Base-by-base conservation (phyloP, 2,329 filamentous ascomycete genomes). In the Aspergillus sp. region DNA sequence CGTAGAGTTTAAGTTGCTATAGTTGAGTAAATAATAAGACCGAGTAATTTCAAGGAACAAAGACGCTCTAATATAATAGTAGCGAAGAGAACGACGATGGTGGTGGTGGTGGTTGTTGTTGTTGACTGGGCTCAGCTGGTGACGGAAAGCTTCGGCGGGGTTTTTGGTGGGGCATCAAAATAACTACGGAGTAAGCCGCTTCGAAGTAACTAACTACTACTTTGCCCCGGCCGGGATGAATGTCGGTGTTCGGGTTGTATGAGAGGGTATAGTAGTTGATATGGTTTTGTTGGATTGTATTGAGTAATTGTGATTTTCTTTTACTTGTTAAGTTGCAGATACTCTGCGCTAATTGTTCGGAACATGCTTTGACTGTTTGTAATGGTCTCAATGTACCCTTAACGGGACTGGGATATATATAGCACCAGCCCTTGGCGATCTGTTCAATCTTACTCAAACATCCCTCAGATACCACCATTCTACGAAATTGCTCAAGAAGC, bases 121-220 rank as follows among this genome's bases (percentile, higher is more conserved):
- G 39, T 52, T 57, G 62, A 59, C 27, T 56, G 61, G 60, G 59
- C 59, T 30, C 27, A 30, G 27, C 8, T 60, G 57, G 60, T 67
- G 66, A 68, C 66, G 61, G 66, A 69, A 71, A 68, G 65, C 69
- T 66, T 65, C 64, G 62, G 63, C 60, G 63, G 67, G 70, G 70
- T 69, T 66, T 73, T 68, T 66, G 64, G 71, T 73, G 70, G 71
- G 71, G 72, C 67, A 44, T 47, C 27, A 30, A 41, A 38, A 55
- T 44, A 44, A 30, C 25, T 27, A 27, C 17, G 23, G 30, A 36
- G 25, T n/a, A n/a, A 25, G 39, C 23, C 53, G 53, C 32, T 13
- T 13, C 32, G 38, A 8, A 38, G 53, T 32, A 17, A 54, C 17
- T 25, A 27, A 36, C 25, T 27, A 36, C 11, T 36, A 32, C 10